phyloP scores from a whole-genome alignment of 345 rosid genomes.

The Linum tenue region DNA sequence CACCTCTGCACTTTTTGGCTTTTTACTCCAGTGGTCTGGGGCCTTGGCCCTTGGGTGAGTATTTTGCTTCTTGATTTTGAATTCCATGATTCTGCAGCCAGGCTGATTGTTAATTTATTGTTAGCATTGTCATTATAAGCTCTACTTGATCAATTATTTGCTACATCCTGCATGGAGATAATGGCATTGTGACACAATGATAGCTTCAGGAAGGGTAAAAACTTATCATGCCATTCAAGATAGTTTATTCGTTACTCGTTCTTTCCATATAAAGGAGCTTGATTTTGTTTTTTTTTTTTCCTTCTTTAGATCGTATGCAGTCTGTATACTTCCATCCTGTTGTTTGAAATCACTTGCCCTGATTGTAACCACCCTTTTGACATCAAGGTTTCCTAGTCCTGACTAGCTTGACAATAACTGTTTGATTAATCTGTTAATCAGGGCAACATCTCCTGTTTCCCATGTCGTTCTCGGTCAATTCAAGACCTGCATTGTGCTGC shows the following conservation, averaged over 20 bases:
- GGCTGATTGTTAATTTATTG: too few species aligned
- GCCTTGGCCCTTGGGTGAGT: constrained; percentile 94
- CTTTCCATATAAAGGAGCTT: too few species aligned
- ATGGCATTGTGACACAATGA: too few species aligned
- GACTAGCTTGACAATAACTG: background rate
- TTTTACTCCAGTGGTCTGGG: constrained; percentile 98
- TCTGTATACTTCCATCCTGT: background rate
- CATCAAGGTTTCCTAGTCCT: background rate
- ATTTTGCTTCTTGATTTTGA: constrained; percentile 6
- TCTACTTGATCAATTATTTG: background rate
- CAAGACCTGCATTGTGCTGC: constrained; percentile 63
- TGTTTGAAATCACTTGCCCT: background rate
- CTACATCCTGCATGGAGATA: background rate
- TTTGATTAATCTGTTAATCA: constrained; percentile 11
- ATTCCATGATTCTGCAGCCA: background rate
- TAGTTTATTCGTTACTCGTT: too few species aligned
- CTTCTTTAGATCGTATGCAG: too few species aligned
- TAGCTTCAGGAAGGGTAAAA: background rate
- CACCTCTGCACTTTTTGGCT: constrained; percentile 70
- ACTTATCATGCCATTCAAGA: background rate
- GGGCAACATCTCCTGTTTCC: constrained; percentile 67
- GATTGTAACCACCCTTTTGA: constrained; percentile 3
- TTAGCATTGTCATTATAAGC: background rate
- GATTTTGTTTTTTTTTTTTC: too few species aligned
- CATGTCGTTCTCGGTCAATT: constrained; percentile 76